Evolutionary conservation across 2,329 filamentous ascomycete species (phyloP), one percentile per base, ranked within the genome.

Genomic region (Cladosporium sp.): DNA sequence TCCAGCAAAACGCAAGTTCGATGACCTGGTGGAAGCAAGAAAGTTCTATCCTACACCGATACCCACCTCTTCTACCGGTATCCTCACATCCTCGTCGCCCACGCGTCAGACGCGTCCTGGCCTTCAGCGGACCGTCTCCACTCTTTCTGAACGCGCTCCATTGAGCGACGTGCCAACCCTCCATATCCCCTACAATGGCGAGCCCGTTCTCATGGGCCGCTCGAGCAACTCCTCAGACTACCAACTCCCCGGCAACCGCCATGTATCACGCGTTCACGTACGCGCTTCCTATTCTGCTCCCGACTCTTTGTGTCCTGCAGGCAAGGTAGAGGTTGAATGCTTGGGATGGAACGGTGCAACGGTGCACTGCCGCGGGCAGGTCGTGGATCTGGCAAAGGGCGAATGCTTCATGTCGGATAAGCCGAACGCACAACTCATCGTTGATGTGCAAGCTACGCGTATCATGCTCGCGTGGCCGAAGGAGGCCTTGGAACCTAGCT

Each of bases 191-290:
- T 85, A 84, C 58, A 88, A 86, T 69, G 91, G 92, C 56, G 88
- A 95, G 61, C 74, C 83, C 12, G 72, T 95, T 29, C 78, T 86
- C 54, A 93, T 98, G 85, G 93, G 93, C 56, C 82, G 93, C 57
- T 96, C 91, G 5, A 95, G 88, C 72, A 92, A 89, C 69, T 95
- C 91, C 12, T 95, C 90, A n/a, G 84, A 96, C 65, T 93, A 92
- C 68, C 92, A 96, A 70, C 79, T 98, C 12, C 93, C 93, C 20
- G 83, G 88, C 59, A 95, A 95, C 71, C 87, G 90, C 40, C 81
- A 94, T 53, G 89, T 98, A 55, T 97, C 93, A 62, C 86, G 93
- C 64, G 82, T 97, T 19, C 93, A 98, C 67, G 86, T 96, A 69
- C 86, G 88, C 70, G 91, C 90, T 55, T 81, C 84, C 47, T 98